Evolutionary conservation across 352 stramenopile species (phyloP).

Genomic region (Hyaloperonospora arabidopsidis): DNA sequence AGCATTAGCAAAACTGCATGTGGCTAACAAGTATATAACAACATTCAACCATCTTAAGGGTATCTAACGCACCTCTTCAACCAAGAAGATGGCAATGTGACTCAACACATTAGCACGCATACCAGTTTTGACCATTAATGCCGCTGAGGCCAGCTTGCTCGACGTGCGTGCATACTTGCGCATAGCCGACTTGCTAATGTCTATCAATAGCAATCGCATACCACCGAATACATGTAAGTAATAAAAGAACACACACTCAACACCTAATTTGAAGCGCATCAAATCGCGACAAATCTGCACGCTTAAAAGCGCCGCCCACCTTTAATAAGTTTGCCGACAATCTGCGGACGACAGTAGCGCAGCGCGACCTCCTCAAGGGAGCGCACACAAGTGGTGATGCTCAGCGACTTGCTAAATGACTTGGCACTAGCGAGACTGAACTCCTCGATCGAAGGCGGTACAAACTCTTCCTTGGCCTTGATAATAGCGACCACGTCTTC

Average conservation of each 20-base stretch:
- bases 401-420: constrained; percentile 71
- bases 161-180: constrained; percentile 70
- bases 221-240: too few relatives aligned
- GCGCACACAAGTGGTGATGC: constrained; percentile 72
- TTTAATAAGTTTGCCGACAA: constrained; percentile 79
- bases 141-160: constrained; percentile 40
- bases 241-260: not conserved
- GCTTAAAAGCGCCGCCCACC: constrained; percentile 23
- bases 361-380: constrained; percentile 66
- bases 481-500: constrained; percentile 29
- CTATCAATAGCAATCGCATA: constrained; percentile 19
- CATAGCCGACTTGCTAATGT: constrained; percentile 65
- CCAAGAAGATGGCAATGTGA: constrained; percentile 74
- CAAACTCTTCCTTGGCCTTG: constrained; percentile 44
- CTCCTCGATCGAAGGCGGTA: constrained; percentile 43
- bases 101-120: constrained; percentile 68
- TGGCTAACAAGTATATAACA: not conserved
- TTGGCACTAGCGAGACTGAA: constrained; percentile 48
- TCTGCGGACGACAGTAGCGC: constrained; percentile 38
- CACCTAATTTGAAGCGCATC: too few relatives aligned
- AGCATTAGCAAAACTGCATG: too few relatives aligned
- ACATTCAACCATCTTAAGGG: not conserved
- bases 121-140: constrained; percentile 70
- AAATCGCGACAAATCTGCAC: too few relatives aligned
- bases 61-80: constrained; percentile 59